These are phyloP conservation scores for Phyllosticta citribraziliensis DNA, from an alignment of 2,329 filamentous ascomycete species.

Conservation along the genomic window DNA sequence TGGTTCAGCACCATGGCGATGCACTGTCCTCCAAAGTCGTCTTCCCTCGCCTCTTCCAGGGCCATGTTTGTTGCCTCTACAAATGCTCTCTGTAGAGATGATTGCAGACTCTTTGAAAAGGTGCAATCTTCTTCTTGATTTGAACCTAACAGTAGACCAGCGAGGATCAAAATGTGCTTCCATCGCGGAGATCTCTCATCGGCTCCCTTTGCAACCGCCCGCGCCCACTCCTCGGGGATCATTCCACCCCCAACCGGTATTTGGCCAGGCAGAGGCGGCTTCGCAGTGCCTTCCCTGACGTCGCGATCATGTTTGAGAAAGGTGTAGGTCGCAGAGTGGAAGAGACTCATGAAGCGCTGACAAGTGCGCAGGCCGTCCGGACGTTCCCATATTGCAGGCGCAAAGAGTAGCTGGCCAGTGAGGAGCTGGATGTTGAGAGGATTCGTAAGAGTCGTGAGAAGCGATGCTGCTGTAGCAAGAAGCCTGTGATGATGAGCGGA, in stretches of 20 bases:
- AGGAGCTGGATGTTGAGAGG: constrained; percentile 65
- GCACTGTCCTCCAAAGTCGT: constrained; percentile 37
- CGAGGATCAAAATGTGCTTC: constrained; percentile 75
- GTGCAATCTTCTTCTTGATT: constrained; percentile 46
- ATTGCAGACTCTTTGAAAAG: constrained; percentile 50
- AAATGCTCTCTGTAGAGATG: constrained; percentile 61
- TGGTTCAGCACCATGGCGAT: constrained; percentile 68
- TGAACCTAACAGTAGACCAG: constrained; percentile 69
- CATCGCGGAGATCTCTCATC: constrained; percentile 58
- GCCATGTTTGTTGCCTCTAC: constrained; percentile 69
- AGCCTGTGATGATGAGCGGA: constrained; percentile 28
- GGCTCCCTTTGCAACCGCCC: constrained; percentile 49
- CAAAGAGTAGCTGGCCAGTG: constrained; percentile 60
- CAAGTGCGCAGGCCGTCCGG: constrained; percentile 53
- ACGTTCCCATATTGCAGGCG: constrained; percentile 60
- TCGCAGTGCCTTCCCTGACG: constrained; percentile 20
- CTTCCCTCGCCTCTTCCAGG: constrained; percentile 46
- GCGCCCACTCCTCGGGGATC: constrained; percentile 47
- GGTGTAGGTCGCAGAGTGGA: constrained; percentile 55
- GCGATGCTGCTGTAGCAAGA: constrained; percentile 55
- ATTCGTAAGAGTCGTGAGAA: constrained; percentile 61
- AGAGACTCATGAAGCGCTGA: constrained; percentile 59
- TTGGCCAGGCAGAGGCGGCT: constrained; percentile 19
- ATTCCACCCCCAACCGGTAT: constrained; percentile 35
- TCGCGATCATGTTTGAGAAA: constrained; percentile 40